These are phyloP conservation scores for Metschnikowia proteae DNA, from an alignment of 805 yeast species.

Conservation along the genomic window DNA sequence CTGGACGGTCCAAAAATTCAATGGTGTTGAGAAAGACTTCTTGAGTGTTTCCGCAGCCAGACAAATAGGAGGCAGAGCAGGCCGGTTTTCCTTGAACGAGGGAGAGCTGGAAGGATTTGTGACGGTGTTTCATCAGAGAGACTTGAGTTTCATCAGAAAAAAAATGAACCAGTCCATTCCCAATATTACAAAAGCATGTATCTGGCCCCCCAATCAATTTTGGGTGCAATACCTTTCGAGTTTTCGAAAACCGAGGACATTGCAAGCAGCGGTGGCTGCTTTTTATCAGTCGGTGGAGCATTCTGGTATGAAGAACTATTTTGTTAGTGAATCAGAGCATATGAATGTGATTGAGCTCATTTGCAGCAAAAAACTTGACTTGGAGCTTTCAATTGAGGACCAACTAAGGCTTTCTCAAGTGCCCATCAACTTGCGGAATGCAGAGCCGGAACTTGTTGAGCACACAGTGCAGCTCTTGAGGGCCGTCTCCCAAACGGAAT, in stretches of 20 bases:
- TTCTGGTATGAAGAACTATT: constrained; percentile 24
- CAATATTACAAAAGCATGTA: constrained; percentile 54
- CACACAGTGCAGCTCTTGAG: constrained; percentile 44
- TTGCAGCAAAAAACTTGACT: constrained; percentile 28
- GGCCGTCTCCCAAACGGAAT: constrained; percentile 52
- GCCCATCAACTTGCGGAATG: constrained; percentile 43
- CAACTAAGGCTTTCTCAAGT: constrained; percentile 57
- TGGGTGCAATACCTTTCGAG: constrained; percentile 63
- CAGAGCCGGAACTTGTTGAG: constrained; percentile 35
- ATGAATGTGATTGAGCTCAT: constrained; percentile 44
- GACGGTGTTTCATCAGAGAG: constrained; percentile 46
- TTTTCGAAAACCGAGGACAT: constrained; percentile 48
- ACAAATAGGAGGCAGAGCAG: constrained; percentile 97
- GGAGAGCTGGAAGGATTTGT: constrained; percentile 47
- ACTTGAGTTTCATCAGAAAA: constrained; percentile 42
- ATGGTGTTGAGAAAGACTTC: constrained; percentile 50
- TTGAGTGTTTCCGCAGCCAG: constrained; percentile 68
- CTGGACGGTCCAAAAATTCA: constrained; percentile 61
- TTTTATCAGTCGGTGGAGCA: constrained; percentile 41
- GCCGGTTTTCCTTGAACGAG: constrained; percentile 51
- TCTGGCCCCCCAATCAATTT: constrained; percentile 80
- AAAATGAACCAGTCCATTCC: constrained; percentile 51
- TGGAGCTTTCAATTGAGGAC: constrained; percentile 46
- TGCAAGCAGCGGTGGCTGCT: constrained; percentile 44
- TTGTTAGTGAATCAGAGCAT: constrained; percentile 36